A percentile compares a stretch with the other conserved stretches of the same genome.
phyloP scores from a whole-genome alignment of 2,329 filamentous ascomycete species.

The Alternaria sp. region DNA sequence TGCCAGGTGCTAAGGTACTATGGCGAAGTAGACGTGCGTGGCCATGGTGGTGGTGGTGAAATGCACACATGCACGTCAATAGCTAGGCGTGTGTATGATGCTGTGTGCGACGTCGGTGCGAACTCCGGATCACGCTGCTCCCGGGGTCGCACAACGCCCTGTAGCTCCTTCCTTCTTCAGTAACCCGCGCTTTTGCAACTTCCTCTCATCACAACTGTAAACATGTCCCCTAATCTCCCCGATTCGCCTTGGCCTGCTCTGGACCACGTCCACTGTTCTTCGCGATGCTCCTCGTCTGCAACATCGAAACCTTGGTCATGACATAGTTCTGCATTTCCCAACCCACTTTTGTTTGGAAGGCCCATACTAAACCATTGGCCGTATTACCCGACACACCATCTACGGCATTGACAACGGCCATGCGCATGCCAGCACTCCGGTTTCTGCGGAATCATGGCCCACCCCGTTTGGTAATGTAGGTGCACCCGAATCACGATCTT shows the following conservation, averaged over 20 bases:
- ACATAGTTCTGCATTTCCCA: slow-evolving; percentile 13
- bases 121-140: slow-evolving; percentile 17
- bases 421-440: not conserved
- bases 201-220: not conserved
- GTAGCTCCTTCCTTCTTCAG: slow-evolving; percentile 21
- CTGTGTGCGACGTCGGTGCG: slow-evolving; percentile 11
- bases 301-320: slow-evolving; percentile 9
- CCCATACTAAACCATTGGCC: slow-evolving; percentile 5
- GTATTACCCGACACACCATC: slow-evolving; percentile 5
- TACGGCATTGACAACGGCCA: not conserved
- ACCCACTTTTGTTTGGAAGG: slow-evolving; percentile 11
- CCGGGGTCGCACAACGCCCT: slow-evolving; percentile 6
- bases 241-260: not conserved
- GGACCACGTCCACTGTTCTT: not conserved
- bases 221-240: not conserved
- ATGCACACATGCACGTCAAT: slow-evolving; percentile 6
- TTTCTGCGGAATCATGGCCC: not conserved
- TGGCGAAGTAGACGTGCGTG: slow-evolving; percentile 2
- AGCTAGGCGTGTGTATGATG: not conserved
- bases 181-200: slow-evolving; percentile 4
- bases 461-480: not conserved
- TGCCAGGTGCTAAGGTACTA: not conserved
- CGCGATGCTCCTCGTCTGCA: not conserved
- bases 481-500: slow-evolving; percentile 14
- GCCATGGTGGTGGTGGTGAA: not conserved